Base-by-base conservation (phyloP, 2,329 filamentous ascomycete species). In the Zasmidium angulare region DNA sequence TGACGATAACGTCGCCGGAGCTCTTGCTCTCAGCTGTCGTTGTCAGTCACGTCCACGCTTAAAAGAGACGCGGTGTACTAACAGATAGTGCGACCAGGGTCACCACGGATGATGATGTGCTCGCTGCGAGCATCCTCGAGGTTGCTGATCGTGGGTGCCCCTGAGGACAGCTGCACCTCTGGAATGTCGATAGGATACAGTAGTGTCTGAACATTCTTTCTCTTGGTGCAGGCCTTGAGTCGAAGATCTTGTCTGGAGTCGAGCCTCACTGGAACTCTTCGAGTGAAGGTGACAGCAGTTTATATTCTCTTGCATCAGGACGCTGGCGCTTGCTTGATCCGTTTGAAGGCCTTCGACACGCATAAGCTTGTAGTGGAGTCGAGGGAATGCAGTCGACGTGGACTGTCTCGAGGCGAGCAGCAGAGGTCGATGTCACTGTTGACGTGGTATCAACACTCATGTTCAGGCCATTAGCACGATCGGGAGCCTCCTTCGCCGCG, bases 281-380 rank as follows among this genome's bases (percentile, higher is more conserved):
- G 91, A 91, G 93, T 90, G 82, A 98, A 98, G 14, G 90, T 89
- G 36, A 96, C 90, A 6, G 95, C 93, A 9, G 88, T 89, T 1
- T 89, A 87, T 43, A 97, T 82, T 24, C 93, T 90, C 60, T 23
- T 57, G 66, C 10, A 67, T 86, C 6, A 89, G 85, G 11, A 99
- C 89, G 63, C 93, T 95, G 71, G 83, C 63, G 84, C 76, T 77
- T 93, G n/a, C n/a, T 88, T 76, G 96, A 89, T 66, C 89, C 85
- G 50, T 88, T 82, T 3, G 86, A 86, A 64, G 97, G 86, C 74
- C 88, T 86, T 70, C 87, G 40, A 60, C 54, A 6, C 68, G 66
- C 2, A 68, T n/a, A 11, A 58, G 14, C 86, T 56, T 22, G 67
- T 70, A 69, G 76, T 65, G 60, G 77, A 63, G 62, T 78, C 66